Evolutionary conservation across 192 early-diverging fungal genomes (phyloP).

Genomic region (Coemansia sp.): DNA sequence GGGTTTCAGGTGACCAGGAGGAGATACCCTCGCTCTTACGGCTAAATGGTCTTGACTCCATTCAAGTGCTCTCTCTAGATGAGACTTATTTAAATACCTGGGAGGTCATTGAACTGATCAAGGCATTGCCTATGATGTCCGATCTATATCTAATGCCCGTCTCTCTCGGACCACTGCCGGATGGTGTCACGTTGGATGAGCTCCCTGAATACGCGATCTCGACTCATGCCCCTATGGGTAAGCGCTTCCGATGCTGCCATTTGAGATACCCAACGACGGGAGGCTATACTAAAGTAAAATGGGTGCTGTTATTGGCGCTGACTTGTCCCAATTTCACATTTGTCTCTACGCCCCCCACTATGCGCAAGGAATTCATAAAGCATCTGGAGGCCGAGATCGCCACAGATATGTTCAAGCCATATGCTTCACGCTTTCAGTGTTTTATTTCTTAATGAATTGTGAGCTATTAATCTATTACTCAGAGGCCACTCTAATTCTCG

Average conservation of each 20-base stretch:
- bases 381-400: background rate
- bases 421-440: background rate
- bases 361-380: too few relatives aligned
- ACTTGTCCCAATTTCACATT: background rate
- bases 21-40: background rate
- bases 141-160: background rate
- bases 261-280: too few relatives aligned
- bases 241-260: background rate
- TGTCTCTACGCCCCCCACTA: background rate
- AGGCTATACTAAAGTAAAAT: too few relatives aligned
- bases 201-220: background rate
- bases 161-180: background rate
- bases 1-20: too few relatives aligned
- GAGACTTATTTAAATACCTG: background rate
- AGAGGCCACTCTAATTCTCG: too few relatives aligned
- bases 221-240: background rate
- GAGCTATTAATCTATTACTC: too few relatives aligned
- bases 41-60: background rate
- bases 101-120: background rate
- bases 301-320: background rate
- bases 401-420: background rate
- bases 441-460: background rate
- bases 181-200: background rate
- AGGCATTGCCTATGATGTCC: background rate
- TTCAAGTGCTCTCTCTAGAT: background rate